Evolutionary conservation across 2,329 filamentous ascomycete species (phyloP), one percentile per base, ranked within the genome.

Genomic region (Chaetomiaceae sp.): DNA sequence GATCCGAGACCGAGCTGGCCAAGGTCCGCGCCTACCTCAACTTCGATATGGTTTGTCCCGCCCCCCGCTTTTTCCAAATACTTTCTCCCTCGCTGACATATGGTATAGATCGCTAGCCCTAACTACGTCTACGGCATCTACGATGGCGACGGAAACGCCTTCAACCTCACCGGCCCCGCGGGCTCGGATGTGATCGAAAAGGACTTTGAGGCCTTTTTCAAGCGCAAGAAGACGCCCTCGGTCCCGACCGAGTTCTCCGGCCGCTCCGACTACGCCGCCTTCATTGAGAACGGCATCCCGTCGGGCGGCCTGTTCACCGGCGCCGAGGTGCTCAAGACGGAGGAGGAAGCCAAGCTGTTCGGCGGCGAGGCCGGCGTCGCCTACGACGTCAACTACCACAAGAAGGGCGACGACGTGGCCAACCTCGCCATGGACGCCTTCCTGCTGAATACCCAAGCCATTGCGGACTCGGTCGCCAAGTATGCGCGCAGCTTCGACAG

Each of bases 231-330:
- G 14, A 65, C 73, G 37, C 74, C 75, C 58, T 81, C 76, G 56
- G 80, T 80, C 0, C 78, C 80, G 25, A 82, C 82, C 21, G 77
- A 79, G 41, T 89, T 89, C 63, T 78, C 80, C 64, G 61, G 61
- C 21, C 61, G 61, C 23, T 61, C 58, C 46, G 85, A 88, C 65
- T 87, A 88, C 62, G 82, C 78, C 34, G 81, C 78, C 2, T 87
- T 88, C 71, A 80, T 86, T 57, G 76, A 79, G 62, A 79, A 78
- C 58, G 81, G 81, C 9, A 84, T 87, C 54, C 81, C 86, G 2
- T 78, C 80, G 0, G 85, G 85, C 23, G 86, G 86, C 11, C 74
- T 89, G 53, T 85, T 85, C 62, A 87, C 85, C 8, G 68, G 73
- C 49, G 65, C 66, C 11, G 81, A 81, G 67, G 79, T 75, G 63